Evolutionary conservation across 164 flowering plant genomes (phyloP), one percentile per base, ranked within the genome.

Genomic region (Echeveria elegans): DNA sequence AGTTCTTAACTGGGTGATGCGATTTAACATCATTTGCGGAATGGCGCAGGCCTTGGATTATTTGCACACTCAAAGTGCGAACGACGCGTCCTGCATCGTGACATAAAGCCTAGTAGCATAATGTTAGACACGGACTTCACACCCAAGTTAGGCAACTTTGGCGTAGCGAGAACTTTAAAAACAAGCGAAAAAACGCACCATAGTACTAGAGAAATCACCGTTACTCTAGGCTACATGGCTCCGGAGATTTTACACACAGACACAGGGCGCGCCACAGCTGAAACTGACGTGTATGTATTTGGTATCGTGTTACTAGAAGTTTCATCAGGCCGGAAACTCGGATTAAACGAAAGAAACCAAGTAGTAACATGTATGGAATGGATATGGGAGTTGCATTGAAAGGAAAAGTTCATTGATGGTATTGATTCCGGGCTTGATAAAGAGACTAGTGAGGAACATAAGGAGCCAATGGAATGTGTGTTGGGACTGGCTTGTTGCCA

Each of bases 401-500:
- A 34, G 8, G 15, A 50, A 4, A 48, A n/a, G 5, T 19, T 66
- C 38, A 31, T 32, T 11, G 37, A 48, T 16, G 60, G 45, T 7
- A 30, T 29, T 30, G 69, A 50, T 50, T 37, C 15, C 6, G 56
- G 34, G 59, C 14, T 45, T 5, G 38, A 19, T 0, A 77, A 15
- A 73, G 2, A 50, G 72, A 0, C 70, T 71, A 15, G 36, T 40
- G 29, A 1, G 70, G 16, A 34, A 70, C 32, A 56, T 15, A 56
- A 16, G 68, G 76, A 71, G 21, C 79, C 80, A 37, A 70, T 65
- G 60, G 79, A 74, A 30, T 24, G 74, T 7, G 45, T 72, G 36
- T 26, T 85, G 66, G 85, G 84, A 24, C 70, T 85, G 67, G 79
- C 84, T 28, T 81, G 89, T 53, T 85, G 85, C 67, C 84, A 82